phyloP scores from a whole-genome alignment of 1,284 basidiomycete genomes.

The Fomitiporia mediterranea region DNA sequence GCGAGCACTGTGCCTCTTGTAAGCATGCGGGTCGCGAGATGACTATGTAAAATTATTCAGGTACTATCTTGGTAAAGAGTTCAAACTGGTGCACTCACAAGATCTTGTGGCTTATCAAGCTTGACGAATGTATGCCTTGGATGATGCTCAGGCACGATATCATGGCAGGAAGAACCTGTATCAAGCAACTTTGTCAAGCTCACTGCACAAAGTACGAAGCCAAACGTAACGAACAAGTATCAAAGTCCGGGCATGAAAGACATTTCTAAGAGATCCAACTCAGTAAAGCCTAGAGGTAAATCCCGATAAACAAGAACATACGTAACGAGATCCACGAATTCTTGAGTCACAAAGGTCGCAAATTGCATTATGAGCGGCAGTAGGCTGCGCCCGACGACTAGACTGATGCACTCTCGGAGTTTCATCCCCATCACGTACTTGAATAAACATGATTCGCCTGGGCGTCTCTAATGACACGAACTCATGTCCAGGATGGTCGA shows the following conservation, averaged over 20 bases:
- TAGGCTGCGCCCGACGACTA: slow-evolving; percentile 19
- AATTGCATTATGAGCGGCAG: slow-evolving; percentile 49
- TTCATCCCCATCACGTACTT: slow-evolving; percentile 40
- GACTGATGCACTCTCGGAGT: not conserved
- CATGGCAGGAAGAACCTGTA: slow-evolving; percentile 50
- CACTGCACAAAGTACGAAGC: not conserved
- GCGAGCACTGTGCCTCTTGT: slow-evolving; percentile 41
- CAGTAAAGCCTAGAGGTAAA: slow-evolving; percentile 1
- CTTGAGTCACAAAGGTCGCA: slow-evolving; percentile 74
- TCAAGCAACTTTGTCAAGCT: not conserved
- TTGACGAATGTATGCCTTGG: slow-evolving; percentile 75
- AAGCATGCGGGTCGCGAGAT: slow-evolving; percentile 26
- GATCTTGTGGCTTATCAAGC: slow-evolving; percentile 51
- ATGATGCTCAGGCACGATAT: slow-evolving; percentile 68
- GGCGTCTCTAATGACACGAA: slow-evolving; percentile 66
- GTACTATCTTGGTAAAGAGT: not conserved
- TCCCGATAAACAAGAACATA: slow-evolving; percentile 34
- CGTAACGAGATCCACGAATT: slow-evolving; percentile 65
- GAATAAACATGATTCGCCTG: slow-evolving; percentile 59
- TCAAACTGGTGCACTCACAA: slow-evolving; percentile 35
- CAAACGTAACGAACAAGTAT: slow-evolving; percentile 49
- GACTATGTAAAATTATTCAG: not conserved
- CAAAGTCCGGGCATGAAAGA: slow-evolving; percentile 68
- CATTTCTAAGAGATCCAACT: slow-evolving; percentile 52
- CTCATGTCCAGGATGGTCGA: slow-evolving; percentile 53